Conservation (phyloP, 1,284 basidiomycete species). For the Tylopilus sp. region DNA sequence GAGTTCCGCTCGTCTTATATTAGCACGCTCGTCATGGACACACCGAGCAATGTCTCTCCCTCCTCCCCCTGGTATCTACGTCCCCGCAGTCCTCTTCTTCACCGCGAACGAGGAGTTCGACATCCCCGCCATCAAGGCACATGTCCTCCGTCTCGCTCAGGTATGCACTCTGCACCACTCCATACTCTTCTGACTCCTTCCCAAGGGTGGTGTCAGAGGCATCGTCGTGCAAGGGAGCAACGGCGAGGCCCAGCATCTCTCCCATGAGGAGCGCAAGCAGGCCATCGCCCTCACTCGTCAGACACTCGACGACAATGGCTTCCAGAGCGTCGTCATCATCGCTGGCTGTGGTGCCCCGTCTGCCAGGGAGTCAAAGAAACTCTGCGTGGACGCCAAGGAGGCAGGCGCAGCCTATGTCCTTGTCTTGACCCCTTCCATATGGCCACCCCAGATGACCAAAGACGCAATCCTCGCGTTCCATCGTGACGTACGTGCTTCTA, state of each 20-base stretch:
- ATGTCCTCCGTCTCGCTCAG: constrained; percentile 75
- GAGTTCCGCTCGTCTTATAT: too few species aligned
- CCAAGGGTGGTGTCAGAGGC: constrained; percentile 76
- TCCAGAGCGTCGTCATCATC: constrained; percentile 76
- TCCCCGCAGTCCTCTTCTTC: constrained; percentile 81
- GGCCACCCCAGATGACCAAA: constrained; percentile 71
- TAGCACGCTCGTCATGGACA: too few species aligned
- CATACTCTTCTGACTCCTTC: neutral
- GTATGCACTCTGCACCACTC: constrained; percentile 43
- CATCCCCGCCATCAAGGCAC: constrained; percentile 65
- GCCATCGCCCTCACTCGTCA: constrained; percentile 76
- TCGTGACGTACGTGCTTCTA: constrained; percentile 56
- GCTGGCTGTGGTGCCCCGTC: constrained; percentile 90
- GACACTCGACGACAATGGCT: constrained; percentile 81
- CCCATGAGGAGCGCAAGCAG: constrained; percentile 72
- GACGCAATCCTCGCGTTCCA: constrained; percentile 75
- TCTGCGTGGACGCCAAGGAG: constrained; percentile 82
- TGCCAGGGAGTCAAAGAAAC: constrained; percentile 84
- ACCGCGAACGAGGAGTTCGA: constrained; percentile 75
- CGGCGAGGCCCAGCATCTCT: constrained; percentile 85
- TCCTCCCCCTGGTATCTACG: constrained; percentile 76
- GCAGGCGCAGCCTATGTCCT: constrained; percentile 85
- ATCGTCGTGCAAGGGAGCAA: constrained; percentile 84
- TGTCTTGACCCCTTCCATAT: constrained; percentile 79
- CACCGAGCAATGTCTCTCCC: constrained; percentile 39